These are phyloP conservation scores for Ophiostoma sp. DNA, from an alignment of 2,329 filamentous ascomycete genomes.

Conservation along the genomic window DNA sequence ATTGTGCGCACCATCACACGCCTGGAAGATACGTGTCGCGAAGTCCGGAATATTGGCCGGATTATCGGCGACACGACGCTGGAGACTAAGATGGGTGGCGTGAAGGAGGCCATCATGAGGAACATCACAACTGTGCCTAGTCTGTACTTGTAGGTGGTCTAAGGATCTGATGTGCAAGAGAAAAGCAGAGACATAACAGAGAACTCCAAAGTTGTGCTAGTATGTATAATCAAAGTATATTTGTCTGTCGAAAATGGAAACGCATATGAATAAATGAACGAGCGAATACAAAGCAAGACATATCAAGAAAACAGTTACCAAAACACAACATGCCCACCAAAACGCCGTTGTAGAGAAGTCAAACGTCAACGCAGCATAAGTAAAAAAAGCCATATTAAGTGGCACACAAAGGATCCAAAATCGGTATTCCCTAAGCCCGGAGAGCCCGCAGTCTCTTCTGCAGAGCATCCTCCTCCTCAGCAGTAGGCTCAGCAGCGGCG, in stretches of 20 bases:
- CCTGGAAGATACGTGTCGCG: constrained; percentile 90
- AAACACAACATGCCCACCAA: not conserved
- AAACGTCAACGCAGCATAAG: constrained; percentile 33
- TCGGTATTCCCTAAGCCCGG: constrained; percentile 42
- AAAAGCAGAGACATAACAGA: not conserved
- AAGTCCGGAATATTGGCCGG: constrained; percentile 94
- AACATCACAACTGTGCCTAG: constrained; percentile 89
- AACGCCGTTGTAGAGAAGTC: not conserved
- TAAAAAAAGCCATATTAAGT: constrained; percentile 41
- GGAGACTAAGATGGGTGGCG: constrained; percentile 94
- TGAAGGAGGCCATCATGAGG: constrained; percentile 95
- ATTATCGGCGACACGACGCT: constrained; percentile 91
- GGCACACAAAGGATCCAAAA: not conserved
- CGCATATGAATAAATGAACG: not conserved
- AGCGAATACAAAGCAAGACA: not conserved
- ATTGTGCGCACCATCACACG: constrained; percentile 93
- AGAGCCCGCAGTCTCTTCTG: constrained; percentile 55
- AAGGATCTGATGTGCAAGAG: not conserved
- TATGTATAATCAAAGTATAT: not conserved
- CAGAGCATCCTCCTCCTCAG: constrained; percentile 73
- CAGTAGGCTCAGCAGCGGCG: constrained; percentile 59
- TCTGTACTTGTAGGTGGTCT: constrained; percentile 65
- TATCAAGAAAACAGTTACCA: not conserved
- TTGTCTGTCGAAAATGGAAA: not conserved
- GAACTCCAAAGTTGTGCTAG: too few relatives aligned